Base-by-base conservation (phyloP, 108 stramenopile genomes). In the Cyclotella kingstonii region DNA sequence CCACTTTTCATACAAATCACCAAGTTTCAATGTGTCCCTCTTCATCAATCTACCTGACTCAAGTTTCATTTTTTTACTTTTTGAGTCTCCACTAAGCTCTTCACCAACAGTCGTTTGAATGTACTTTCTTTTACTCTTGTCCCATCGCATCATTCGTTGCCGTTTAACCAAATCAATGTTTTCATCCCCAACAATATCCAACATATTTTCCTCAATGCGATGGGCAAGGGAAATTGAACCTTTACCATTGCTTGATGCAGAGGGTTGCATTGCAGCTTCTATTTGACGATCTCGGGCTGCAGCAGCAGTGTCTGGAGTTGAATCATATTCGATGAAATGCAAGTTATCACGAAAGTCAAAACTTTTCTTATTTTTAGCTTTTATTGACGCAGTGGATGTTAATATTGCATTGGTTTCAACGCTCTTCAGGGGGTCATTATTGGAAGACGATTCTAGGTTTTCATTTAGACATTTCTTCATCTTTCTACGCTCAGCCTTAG, bases 121-220 rank as follows among this genome's bases (percentile, higher is more conserved):
- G 63, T 95, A 95, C 59, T 91, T 95, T 45, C 86, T 73, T 49
- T 93, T 96, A 30, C 94, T 84, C 53, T 90, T 92, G 73, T 99
- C 98, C 98, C 98, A 99, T 66, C 95, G 79, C 84, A 93, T 84
- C 80, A 97, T 89, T 5, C 92, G 78, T 52, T 95, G 90, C 45
- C 83, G 85, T 64, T 93, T 87, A 7, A 89, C 81, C 70, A 97
- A 61, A 49, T 93, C 90, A n/a, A 84, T 73, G 18, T 91, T 85
- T 46, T 97, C 97, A 59, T 99, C 98, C 11, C 95, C 95, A 17
- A 94, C 94, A 51, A 97, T 84, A 51, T 98, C 98, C 8, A 99
- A 66, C 83, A 99, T 88, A 28, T 92, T 87, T 34, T 94, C 90
- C 65, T 96, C 95, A 17, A 91, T 67, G 41, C 86, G 73, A 46